Base-by-base conservation (phyloP, 1,284 basidiomycete genomes). In the Vanrija humicola region DNA sequence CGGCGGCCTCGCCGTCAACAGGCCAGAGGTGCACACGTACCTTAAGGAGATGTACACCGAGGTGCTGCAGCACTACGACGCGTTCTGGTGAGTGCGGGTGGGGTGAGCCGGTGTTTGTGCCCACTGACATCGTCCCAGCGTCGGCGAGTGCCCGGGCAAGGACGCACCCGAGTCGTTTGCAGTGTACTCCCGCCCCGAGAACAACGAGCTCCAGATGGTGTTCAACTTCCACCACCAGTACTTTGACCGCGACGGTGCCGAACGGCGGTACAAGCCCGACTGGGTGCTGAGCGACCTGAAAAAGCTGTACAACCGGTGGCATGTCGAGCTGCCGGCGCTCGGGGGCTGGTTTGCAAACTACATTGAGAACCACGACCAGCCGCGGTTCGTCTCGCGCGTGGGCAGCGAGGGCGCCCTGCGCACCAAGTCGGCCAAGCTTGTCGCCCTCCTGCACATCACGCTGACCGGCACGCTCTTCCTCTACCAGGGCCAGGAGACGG, bases 401-500 rank as follows among this genome's bases (percentile, higher is more conserved):
- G 84, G 82, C 16, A 82, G 83, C 56, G 86, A 88, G 67, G 78
- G 80, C 0, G 74, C 81, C 59, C 83, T 83, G 78, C 80, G 86
- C 6, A 73, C 76, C 1, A 68, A 79, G 16, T 84, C 83, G 3
- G 85, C 83, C 19, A 88, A 88, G 70, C 73, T 88, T 70, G 68
- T 88, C 21, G 82, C 84, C 1, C 77, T 87, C 44, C 75, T 87
- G 52, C 81, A 87, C 64, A 77, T 81, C 45, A 81, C 83, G 0
- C 82, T 85, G 51, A 78, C 80, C 3, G 88, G 87, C 3, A 87
- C 87, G 10, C 74, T 85, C 61, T 89, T 84, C 67, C 78, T 90
- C n/a, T 89, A 84, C 68, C 86, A 89, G 72, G 87, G 88, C 3
- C 78, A 88, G 72, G 86, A 88, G 65, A 79, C 88, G 0, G 87